Base-by-base conservation (phyloP, 2,329 filamentous ascomycete genomes). In the Exophiala lecanii-corni region DNA sequence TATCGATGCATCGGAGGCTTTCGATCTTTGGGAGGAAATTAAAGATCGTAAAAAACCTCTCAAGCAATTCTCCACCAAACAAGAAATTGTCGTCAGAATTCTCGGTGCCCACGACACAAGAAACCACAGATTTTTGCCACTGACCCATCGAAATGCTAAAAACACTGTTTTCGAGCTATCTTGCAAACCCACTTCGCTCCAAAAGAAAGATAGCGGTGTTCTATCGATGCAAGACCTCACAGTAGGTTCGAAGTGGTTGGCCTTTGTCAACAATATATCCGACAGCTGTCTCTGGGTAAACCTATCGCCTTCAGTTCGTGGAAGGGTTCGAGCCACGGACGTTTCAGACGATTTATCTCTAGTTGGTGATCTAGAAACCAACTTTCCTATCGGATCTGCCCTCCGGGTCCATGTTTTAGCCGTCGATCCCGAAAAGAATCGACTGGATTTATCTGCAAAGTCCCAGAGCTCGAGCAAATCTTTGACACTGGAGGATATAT, bases 361-460 rank as follows among this genome's bases (percentile, higher is more conserved):
- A 41, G 71, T 95, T 25, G 78, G 82, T 21, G 79, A 95, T 56
- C 68, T 96, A 2, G 75, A 81, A 36, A 75, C 78, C 50, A 86
- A 87, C 64, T 97, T 94, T 64, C 91, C 92, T 0, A 65, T 95
- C 28, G 92, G 92, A n/a, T 92, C 85, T 34, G 92, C 89, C 4
- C 66, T 98, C 33, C 84, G 80, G 61, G 86, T 89, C 9, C 81
- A 81, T 18, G 88, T 95, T 15, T 81, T 85, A 41, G 73, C 75
- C 2, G 79, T 95, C 3, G 82, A 97, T 61, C 63, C 75, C 21
- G 72, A 78, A 20, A 84, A 84, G 56, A 84, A 83, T 44, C 84
- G 80, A 38, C 75, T 98, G 19, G 88, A 97, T 62, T 75, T 98
- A 23, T 84, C 87, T n/a, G 86, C 86, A 4, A 79, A 81, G 42